These are phyloP conservation scores for Aspergillus steynii DNA, from an alignment of 495 filamentous ascomycete genomes.

Conservation along the genomic window DNA sequence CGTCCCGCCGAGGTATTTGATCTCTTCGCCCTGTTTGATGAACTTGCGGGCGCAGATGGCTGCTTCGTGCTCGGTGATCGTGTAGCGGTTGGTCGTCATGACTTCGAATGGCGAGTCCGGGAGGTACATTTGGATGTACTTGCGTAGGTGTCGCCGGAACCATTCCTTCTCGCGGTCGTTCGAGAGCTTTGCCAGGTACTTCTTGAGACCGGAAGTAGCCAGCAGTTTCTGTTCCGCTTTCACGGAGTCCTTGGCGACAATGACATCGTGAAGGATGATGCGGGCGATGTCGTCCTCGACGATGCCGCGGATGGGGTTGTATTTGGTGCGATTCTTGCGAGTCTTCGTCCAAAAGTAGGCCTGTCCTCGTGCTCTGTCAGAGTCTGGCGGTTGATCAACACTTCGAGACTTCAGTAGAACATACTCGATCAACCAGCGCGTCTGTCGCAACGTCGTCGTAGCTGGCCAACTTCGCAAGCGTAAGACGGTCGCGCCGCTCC, in stretches of 20 bases:
- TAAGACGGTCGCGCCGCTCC: conserved; percentile 70
- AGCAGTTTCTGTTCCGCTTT: conserved; percentile 72
- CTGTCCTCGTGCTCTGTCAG: conserved; percentile 48
- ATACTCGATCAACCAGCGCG: conserved; percentile 90
- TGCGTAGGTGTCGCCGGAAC: conserved; percentile 81
- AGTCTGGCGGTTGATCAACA: conserved; percentile 1
- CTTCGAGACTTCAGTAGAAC: conserved; percentile 29
- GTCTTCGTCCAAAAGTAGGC: conserved; percentile 94
- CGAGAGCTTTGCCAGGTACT: conserved; percentile 63
- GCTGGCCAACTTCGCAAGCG: conserved; percentile 78
- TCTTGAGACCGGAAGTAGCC: conserved; percentile 69
- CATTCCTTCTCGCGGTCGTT: conserved; percentile 82
- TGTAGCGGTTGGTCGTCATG: conserved; percentile 91
- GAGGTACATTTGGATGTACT: conserved; percentile 90
- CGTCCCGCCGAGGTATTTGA: conserved; percentile 89
- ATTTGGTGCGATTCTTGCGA: conserved; percentile 89
- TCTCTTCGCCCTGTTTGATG: conserved; percentile 76
- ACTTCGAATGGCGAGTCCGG: conserved; percentile 94
- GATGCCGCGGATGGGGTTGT: conserved; percentile 78
- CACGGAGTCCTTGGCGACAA: conserved; percentile 69
- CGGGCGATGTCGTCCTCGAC: conserved; percentile 76
- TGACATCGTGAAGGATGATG: conserved; percentile 74
- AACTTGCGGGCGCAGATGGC: conserved; percentile 77
- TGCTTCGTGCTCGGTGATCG: conserved; percentile 85
- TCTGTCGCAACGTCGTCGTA: conserved; percentile 98